phyloP scores from a whole-genome alignment of 164 flowering plant species.

The Platanus orientalis region DNA sequence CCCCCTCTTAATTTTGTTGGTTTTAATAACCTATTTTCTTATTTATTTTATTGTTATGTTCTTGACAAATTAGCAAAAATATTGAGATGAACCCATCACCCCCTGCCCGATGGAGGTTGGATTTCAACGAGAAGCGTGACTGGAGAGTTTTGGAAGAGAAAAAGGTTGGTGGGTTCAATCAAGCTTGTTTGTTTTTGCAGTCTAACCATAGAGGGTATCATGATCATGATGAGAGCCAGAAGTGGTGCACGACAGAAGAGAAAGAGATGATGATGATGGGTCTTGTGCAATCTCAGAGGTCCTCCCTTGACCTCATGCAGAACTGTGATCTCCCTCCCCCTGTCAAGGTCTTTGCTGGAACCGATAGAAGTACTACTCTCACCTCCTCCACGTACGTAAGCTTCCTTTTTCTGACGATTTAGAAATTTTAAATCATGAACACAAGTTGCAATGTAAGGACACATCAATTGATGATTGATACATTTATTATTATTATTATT shows the following conservation, averaged over 20 bases:
- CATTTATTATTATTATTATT: no score
- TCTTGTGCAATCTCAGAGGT: background rate
- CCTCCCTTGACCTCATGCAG: conserved; percentile 32
- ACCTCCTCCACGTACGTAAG: conserved; percentile 13
- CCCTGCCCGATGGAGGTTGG: background rate
- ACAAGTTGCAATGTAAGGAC: background rate
- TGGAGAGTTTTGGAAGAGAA: conserved; percentile 1
- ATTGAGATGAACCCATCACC: conserved; percentile 1
- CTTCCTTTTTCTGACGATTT: no score
- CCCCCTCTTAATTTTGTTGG: no score
- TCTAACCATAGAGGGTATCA: background rate
- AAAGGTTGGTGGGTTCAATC: conserved; percentile 4
- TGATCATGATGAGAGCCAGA: background rate
- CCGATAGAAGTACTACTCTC: conserved; percentile 20
- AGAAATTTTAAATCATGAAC: background rate
- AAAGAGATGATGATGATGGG: background rate
- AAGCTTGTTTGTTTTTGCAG: background rate
- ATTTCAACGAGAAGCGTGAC: conserved; percentile 4
- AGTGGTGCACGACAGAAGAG: background rate
- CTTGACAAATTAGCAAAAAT: background rate
- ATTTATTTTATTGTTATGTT: no score
- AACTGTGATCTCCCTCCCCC: conserved; percentile 65
- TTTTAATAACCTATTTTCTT: no score
- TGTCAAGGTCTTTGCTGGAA: conserved; percentile 31
- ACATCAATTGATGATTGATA: background rate